phyloP scores from a whole-genome alignment of 768 basidiomycete genomes.

The Tylopilus balloui region DNA sequence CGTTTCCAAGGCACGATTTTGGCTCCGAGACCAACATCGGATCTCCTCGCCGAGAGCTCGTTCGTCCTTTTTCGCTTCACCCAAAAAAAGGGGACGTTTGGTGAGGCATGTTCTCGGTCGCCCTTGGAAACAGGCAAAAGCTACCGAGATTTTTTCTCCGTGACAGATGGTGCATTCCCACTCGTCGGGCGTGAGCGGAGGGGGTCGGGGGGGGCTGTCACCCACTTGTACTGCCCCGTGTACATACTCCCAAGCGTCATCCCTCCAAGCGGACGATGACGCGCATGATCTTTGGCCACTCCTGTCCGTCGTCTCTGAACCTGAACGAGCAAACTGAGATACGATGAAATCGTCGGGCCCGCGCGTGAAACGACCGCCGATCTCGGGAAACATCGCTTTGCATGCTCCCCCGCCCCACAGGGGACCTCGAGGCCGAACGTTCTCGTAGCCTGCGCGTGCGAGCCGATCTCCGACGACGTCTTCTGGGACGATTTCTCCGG shows the following conservation, averaged over 20 bases:
- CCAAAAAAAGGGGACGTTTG: neutral
- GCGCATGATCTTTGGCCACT: conserved; percentile 13
- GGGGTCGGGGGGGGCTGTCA: conserved; percentile 4
- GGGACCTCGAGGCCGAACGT: conserved; percentile 9
- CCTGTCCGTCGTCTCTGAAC: conserved; percentile 6
- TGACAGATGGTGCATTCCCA: conserved; percentile 4
- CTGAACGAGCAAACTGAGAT: conserved; percentile 1
- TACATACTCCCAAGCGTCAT: conserved; percentile 5
- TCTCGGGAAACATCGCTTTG: conserved; percentile 4
- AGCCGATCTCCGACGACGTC: conserved; percentile 8
- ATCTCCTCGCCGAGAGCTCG: conserved; percentile 1
- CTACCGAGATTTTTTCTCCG: neutral
- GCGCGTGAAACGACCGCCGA: conserved; percentile 5
- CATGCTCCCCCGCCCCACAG: conserved; percentile 11
- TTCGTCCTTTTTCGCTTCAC: conserved; percentile 9
- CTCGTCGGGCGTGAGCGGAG: conserved; percentile 1
- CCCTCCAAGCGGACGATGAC: conserved; percentile 10
- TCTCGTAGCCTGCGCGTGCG: conserved; percentile 1
- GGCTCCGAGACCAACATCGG: neutral
- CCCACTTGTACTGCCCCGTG: conserved; percentile 15
- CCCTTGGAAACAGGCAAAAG: no score
- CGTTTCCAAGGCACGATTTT: conserved; percentile 11
- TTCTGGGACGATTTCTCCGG: conserved; percentile 3
- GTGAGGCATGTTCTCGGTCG: neutral
- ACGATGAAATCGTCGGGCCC: conserved; percentile 17